A percentile compares a stretch with the other conserved stretches of the same genome.
phyloP scores from a whole-genome alignment of 495 filamentous ascomycete genomes.

The Neurospora sp. region DNA sequence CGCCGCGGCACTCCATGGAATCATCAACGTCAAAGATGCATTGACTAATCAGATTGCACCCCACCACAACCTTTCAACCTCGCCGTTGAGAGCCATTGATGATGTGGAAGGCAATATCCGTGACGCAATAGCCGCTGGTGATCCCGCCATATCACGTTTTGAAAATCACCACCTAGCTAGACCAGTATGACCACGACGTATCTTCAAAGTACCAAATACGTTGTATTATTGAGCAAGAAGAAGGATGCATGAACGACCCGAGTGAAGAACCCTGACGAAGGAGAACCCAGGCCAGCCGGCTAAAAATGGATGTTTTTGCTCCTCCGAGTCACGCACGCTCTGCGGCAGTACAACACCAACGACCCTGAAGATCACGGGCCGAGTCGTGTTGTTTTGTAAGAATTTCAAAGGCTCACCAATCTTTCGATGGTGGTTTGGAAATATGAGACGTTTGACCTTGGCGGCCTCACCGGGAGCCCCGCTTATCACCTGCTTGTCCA shows the following conservation, averaged over 20 bases:
- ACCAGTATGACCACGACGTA: background rate
- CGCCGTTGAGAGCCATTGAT: background rate
- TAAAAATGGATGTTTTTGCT: background rate
- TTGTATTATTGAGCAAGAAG: background rate
- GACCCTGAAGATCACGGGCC: background rate
- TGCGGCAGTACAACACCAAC: background rate
- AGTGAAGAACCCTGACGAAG: background rate
- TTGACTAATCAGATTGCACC: background rate
- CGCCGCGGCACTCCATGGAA: background rate
- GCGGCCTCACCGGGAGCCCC: background rate
- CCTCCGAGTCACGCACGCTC: background rate
- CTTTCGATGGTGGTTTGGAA: background rate
- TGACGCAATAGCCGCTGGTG: background rate
- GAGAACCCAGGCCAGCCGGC: background rate
- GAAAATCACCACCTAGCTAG: background rate
- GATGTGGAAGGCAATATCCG: background rate
- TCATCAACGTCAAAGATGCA: background rate
- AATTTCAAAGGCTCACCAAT: background rate
- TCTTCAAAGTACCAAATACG: background rate
- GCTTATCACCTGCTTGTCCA: background rate
- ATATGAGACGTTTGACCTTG: background rate
- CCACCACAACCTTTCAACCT: background rate
- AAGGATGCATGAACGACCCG: background rate
- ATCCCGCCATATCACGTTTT: background rate
- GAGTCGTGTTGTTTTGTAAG: background rate